Percentiles rank a stretch among this genome's conserved stretches.
These are phyloP conservation scores for Talaromyces nanjingensis DNA, from an alignment of 495 filamentous ascomycete species.

Conservation along the genomic window DNA sequence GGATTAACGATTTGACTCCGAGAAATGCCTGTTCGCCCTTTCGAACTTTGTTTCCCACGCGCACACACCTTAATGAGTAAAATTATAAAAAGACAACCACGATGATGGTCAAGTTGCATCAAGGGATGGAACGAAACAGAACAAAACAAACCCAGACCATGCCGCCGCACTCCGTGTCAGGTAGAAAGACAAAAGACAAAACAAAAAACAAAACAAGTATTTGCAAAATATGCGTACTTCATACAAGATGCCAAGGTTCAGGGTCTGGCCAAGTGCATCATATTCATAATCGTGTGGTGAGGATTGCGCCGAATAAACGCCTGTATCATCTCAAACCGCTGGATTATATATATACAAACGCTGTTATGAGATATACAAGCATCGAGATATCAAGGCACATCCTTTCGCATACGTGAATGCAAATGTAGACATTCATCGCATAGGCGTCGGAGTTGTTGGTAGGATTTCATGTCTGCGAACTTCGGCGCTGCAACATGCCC, in stretches of 20 bases:
- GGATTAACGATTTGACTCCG: not conserved
- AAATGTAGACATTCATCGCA: not conserved
- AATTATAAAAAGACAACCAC: not conserved
- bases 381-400: not conserved
- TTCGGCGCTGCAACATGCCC: constrained; percentile 31
- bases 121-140: not conserved
- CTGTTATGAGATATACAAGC: constrained; percentile 5
- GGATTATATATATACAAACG: constrained; percentile 6
- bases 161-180: not conserved
- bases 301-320: constrained; percentile 3
- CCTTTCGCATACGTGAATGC: not conserved
- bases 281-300: not conserved
- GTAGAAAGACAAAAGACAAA: not conserved
- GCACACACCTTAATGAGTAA: not conserved
- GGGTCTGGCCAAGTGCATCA: not conserved
- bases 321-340: constrained; percentile 5
- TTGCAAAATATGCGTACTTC: constrained; percentile 4
- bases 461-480: constrained; percentile 5
- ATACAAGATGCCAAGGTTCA: not conserved
- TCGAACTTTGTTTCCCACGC: not conserved
- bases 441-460: not conserved
- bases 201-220: not conserved
- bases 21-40: constrained; percentile 4
- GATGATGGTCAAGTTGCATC: not conserved
- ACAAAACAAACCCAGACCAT: constrained; percentile 4